These are phyloP conservation scores for Canavalia ensiformis DNA, from an alignment of 306 rosid species.

Conservation along the genomic window DNA sequence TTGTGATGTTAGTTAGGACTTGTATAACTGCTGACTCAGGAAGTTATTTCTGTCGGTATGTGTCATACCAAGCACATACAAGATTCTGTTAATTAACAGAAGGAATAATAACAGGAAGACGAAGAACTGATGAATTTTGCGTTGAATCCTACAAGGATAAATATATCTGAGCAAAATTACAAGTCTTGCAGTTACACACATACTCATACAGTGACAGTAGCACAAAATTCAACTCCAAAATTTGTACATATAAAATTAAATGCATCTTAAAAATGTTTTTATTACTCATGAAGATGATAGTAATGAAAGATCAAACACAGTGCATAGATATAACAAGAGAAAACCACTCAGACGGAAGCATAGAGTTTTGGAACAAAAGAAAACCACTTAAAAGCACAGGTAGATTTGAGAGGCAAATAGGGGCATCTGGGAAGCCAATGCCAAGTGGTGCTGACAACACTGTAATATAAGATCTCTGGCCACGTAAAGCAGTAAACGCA, in stretches of 20 bases:
- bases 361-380: constrained; percentile 25
- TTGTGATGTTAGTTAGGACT: no score
- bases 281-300: neutral
- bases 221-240: neutral
- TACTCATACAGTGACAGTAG: neutral
- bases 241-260: neutral
- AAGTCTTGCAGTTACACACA: neutral
- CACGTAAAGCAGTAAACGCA: constrained; percentile 24
- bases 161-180: neutral
- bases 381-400: constrained; percentile 21
- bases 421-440: constrained; percentile 25
- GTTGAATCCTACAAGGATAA: no score
- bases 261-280: neutral
- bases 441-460: neutral
- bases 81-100: no score
- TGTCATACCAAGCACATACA: no score
- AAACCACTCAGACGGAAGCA: neutral
- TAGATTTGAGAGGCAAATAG: constrained; percentile 10
- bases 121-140: no score
- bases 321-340: neutral
- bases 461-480: constrained; percentile 12
- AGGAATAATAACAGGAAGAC: no score
- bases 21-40: no score
- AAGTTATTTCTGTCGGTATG: no score
- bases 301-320: neutral